Percentiles rank a stretch among this genome's conserved stretches.
phyloP scores from a whole-genome alignment of 345 rosid species.

The Lumnitzera racemosa region DNA sequence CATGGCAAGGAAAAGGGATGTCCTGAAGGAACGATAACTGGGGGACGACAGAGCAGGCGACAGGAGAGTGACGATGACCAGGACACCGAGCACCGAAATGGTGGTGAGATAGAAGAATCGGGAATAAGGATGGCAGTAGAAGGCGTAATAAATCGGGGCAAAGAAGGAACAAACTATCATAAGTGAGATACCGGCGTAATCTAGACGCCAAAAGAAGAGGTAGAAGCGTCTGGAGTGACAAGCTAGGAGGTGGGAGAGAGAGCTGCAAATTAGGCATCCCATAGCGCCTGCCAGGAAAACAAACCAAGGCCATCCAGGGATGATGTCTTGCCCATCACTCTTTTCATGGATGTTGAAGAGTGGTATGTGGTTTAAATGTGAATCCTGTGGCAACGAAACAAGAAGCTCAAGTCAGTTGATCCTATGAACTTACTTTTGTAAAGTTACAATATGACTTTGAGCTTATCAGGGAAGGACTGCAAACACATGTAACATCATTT shows the following conservation, averaged over 20 bases:
- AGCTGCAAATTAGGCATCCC: constrained; percentile 79
- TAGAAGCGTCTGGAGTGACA: constrained; percentile 69
- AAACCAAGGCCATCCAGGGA: constrained; percentile 91
- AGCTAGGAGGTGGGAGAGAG: constrained; percentile 90
- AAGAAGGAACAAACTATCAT: constrained; percentile 91
- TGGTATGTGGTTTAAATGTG: constrained; percentile 25
- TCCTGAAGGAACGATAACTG: constrained; percentile 58
- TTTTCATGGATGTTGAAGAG: constrained; percentile 9
- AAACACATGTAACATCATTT: too few species aligned
- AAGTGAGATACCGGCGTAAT: constrained; percentile 87
- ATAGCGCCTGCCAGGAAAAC: constrained; percentile 80
- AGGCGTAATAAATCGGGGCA: constrained; percentile 79
- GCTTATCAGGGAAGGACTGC: too few species aligned
- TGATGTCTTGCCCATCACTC: constrained; percentile 19
- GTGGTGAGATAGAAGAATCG: constrained; percentile 59
- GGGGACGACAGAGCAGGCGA: constrained; percentile 61
- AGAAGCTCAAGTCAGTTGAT: neutral
- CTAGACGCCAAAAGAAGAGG: constrained; percentile 91
- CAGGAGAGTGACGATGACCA: constrained; percentile 70
- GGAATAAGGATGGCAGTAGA: constrained; percentile 62
- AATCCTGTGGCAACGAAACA: constrained; percentile 40
- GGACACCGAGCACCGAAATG: constrained; percentile 55
- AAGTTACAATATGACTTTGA: too few species aligned
- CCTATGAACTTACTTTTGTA: too few species aligned
- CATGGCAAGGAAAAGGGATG: constrained; percentile 72